Evolutionary conservation across 495 filamentous ascomycete species (phyloP).

Genomic region (Penicillium cinerascens): DNA sequence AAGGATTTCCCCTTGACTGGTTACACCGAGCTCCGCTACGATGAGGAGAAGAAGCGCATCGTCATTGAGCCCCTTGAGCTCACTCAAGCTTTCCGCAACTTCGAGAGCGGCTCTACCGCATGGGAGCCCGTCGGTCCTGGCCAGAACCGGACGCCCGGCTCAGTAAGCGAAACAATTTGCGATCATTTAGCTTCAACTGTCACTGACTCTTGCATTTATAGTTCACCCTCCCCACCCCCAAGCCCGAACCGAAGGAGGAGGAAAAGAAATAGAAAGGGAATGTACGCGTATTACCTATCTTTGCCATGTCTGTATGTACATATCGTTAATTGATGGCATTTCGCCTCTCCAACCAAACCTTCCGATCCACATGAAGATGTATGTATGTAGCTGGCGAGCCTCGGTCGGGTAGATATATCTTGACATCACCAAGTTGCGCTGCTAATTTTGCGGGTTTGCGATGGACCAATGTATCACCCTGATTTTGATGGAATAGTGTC

Average conservation of each 20-base stretch:
- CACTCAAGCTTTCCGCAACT: slow-evolving; percentile 99
- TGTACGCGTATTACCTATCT: slow-evolving; percentile 40
- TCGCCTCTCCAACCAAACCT: neutral
- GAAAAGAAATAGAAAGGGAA: slow-evolving; percentile 78
- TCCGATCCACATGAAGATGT: neutral
- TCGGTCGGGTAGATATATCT: too few relatives aligned
- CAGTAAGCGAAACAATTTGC: slow-evolving; percentile 35
- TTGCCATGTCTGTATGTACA: slow-evolving; percentile 45
- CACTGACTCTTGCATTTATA: slow-evolving; percentile 23
- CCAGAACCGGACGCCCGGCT: slow-evolving; percentile 73
- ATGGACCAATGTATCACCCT: too few relatives aligned
- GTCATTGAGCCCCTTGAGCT: slow-evolving; percentile 96
- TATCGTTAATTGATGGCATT: slow-evolving; percentile 39
- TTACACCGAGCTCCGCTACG: slow-evolving; percentile 96
- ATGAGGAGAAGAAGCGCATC: slow-evolving; percentile 99
- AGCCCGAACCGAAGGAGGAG: slow-evolving; percentile 87
- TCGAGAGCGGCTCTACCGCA: slow-evolving; percentile 71
- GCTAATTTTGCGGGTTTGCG: too few relatives aligned
- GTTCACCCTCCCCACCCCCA: slow-evolving; percentile 92
- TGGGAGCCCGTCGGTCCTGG: slow-evolving; percentile 92
- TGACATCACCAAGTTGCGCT: too few relatives aligned
- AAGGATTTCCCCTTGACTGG: slow-evolving; percentile 99
- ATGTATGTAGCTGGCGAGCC: too few relatives aligned
- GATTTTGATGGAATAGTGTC: too few relatives aligned
- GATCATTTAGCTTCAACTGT: neutral